Conservation (phyloP, 2,329 filamentous ascomycete species). For the Fusarium chlamydosporum region DNA sequence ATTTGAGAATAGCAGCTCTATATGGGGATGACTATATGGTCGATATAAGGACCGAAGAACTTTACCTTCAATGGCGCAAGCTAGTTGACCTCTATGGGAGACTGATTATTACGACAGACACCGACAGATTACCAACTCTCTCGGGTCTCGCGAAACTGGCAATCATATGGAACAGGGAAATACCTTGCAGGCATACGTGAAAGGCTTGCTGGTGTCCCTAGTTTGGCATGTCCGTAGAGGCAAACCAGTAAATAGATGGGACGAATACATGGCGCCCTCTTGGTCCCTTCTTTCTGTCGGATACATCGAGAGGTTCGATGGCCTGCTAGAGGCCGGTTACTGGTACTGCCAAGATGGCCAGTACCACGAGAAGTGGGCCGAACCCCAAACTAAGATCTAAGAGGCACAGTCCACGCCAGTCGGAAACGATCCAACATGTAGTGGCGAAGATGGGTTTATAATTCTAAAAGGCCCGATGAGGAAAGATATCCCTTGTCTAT, state of each 20-base stretch:
- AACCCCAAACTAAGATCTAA: too few species aligned
- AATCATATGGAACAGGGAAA: too few species aligned
- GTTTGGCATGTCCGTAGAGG: background rate
- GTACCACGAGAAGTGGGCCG: background rate
- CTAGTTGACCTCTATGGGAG: too few species aligned
- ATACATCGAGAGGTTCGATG: background rate
- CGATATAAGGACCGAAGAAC: too few species aligned
- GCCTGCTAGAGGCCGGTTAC: background rate
- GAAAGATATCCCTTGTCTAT: background rate
- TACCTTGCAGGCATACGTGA: too few species aligned
- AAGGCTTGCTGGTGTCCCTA: background rate
- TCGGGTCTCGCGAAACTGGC: too few species aligned
- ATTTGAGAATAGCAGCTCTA: too few species aligned
- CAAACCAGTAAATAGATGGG: background rate
- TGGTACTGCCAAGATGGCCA: background rate
- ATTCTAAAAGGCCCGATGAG: background rate
- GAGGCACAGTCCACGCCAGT: rapidly evolving
- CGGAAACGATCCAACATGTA: background rate
- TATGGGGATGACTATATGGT: too few species aligned
- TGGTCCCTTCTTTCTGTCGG: background rate
- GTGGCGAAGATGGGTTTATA: background rate
- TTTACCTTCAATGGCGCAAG: too few species aligned
- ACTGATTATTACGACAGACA: too few species aligned
- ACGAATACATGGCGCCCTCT: background rate
- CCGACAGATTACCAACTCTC: too few species aligned